Conservation (phyloP, 2,329 filamentous ascomycete genomes). For the Ophiobolus disseminans region DNA sequence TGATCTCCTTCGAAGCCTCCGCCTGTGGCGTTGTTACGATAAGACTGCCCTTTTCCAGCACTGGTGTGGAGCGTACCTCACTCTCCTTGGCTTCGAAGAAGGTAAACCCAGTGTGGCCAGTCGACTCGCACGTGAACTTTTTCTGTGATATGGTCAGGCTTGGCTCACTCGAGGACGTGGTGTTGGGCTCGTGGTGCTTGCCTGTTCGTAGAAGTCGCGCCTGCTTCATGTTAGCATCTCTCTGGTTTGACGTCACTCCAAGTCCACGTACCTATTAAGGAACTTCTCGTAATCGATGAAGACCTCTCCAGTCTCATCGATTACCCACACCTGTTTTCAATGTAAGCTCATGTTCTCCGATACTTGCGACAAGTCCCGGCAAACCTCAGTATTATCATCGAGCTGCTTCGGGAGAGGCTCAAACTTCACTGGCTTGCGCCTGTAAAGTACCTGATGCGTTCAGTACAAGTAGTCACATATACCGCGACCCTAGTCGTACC, state of each 20-base stretch:
- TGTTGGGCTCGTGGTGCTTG: constrained; percentile 50
- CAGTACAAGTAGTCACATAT: constrained; percentile 14
- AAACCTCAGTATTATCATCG: constrained; percentile 84
- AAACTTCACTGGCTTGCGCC: constrained; percentile 91
- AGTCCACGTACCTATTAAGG: constrained; percentile 71
- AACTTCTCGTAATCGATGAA: constrained; percentile 91
- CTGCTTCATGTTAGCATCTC: constrained; percentile 56
- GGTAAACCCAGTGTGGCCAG: constrained; percentile 85
- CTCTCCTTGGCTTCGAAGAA: constrained; percentile 93
- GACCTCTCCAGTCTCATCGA: constrained; percentile 86
- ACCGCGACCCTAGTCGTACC: constrained; percentile 33
- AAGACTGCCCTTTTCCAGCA: constrained; percentile 31
- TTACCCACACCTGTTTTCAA: constrained; percentile 79
- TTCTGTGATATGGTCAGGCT: constrained; percentile 60
- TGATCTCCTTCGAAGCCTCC: constrained; percentile 82
- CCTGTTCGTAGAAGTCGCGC: constrained; percentile 93
- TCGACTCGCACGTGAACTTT: constrained; percentile 94
- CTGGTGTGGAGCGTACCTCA: constrained; percentile 69
- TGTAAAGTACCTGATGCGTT: constrained; percentile 80
- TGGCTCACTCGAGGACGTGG: not conserved
- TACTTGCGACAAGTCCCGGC: constrained; percentile 32
- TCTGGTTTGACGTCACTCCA: constrained; percentile 28
- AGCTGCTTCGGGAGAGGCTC: constrained; percentile 74
- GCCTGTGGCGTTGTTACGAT: constrained; percentile 49
- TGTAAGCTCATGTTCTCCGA: constrained; percentile 36